Percentiles rank a stretch among this genome's conserved stretches.
phyloP scores from a whole-genome alignment of 2,329 filamentous ascomycete species.

The Alternaria infectoria region DNA sequence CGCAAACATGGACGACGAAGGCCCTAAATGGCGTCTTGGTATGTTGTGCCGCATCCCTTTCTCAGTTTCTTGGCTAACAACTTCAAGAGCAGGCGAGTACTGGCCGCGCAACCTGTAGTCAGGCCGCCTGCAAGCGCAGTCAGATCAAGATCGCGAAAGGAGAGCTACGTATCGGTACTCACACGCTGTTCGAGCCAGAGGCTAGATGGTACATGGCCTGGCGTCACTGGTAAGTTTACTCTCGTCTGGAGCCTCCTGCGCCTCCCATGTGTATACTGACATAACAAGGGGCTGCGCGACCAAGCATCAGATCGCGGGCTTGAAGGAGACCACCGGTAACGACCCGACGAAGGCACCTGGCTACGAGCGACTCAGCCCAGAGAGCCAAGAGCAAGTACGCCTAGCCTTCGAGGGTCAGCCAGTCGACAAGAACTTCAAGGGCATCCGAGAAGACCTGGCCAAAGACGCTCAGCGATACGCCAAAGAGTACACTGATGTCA shows the following conservation, averaged over 20 bases:
- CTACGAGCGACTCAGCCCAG: conserved; percentile 72
- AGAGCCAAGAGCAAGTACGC: conserved; percentile 74
- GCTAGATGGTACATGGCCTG: conserved; percentile 67
- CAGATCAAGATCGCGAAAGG: conserved; percentile 70
- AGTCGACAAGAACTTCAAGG: conserved; percentile 81
- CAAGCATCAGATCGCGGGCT: conserved; percentile 70
- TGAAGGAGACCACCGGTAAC: conserved; percentile 62
- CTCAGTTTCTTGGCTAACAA: background rate
- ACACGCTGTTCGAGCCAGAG: conserved; percentile 61
- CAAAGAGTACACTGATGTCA: conserved; percentile 17
- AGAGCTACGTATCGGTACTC: conserved; percentile 74
- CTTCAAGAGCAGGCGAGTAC: conserved; percentile 15
- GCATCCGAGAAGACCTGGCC: conserved; percentile 62
- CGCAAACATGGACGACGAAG: conserved; percentile 1
- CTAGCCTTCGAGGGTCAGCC: conserved; percentile 76
- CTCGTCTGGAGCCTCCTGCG: background rate
- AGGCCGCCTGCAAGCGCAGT: conserved; percentile 72
- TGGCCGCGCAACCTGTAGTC: conserved; percentile 60
- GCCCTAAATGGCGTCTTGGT: conserved; percentile 26
- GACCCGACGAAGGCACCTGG: conserved; percentile 75
- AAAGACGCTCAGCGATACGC: background rate
- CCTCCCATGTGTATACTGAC: background rate
- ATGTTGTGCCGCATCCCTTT: background rate
- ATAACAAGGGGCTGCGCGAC: conserved; percentile 79
- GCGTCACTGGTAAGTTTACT: conserved; percentile 77